Conservation (phyloP, 2,329 filamentous ascomycete genomes). For the Fonsecaea monophora region DNA sequence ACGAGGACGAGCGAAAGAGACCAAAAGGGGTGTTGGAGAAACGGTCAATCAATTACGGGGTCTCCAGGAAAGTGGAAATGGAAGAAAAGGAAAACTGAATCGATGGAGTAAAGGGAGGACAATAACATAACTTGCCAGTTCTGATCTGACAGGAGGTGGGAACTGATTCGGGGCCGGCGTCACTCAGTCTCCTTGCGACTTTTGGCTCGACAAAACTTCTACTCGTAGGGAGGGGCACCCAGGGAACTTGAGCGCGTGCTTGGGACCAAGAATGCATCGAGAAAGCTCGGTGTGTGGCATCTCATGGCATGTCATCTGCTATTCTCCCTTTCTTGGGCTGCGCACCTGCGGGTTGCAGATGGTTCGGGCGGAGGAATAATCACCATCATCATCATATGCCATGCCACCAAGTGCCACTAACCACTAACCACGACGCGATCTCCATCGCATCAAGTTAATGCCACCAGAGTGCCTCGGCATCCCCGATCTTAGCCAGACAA, state of each 20-base stretch:
- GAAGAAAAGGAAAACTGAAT: slow-evolving; percentile 1
- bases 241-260: background rate
- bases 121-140: background rate
- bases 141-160: slow-evolving; percentile 1
- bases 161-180: background rate
- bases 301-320: slow-evolving; percentile 2
- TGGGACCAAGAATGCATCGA: background rate
- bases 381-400: slow-evolving; percentile 1
- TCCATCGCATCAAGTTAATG: background rate
- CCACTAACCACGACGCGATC: too few species aligned
- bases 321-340: background rate
- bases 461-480: slow-evolving; percentile 12
- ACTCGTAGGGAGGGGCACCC: too few species aligned
- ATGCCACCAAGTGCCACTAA: background rate
- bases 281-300: background rate
- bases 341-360: background rate
- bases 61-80: background rate
- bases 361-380: background rate
- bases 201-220: background rate
- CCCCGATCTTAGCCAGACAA: slow-evolving; percentile 12
- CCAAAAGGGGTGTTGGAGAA: background rate
- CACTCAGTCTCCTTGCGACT: background rate
- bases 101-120: background rate
- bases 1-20: background rate
- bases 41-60: background rate